Evolutionary conservation across 192 early-diverging fungal genomes (phyloP), one percentile per base, ranked within the genome.

Genomic region (Linderina pennispora): DNA sequence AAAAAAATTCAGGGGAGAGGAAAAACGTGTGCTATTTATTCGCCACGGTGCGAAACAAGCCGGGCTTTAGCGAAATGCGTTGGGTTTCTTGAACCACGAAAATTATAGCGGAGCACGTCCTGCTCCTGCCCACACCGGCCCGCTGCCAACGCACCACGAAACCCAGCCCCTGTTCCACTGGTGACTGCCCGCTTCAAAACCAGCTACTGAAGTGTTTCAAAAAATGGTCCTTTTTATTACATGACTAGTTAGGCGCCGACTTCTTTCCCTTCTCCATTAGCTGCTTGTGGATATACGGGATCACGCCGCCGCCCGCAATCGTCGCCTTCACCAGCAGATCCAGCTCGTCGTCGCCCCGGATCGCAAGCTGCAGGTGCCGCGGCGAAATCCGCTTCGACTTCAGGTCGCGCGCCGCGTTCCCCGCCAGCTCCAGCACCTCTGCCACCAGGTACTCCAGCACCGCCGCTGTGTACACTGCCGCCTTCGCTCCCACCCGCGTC

Each of bases 401-500:
- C 17, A 91, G 63, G 48, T 94, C 91, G 55, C 87, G 89, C 32
- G 89, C 85, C 4, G 91, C 91, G 68, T 94, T 94, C 17, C 91
- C 91, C 36, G 91, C 89, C 50, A 94, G 79, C 66, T 94, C 92
- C 23, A 94, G 75, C 3, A 94, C 87, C 73, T 94, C 92, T 9
- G 92, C 92, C 16, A 89, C 88, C 36, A 94, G 73, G 65, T 94
- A 94, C 77, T 94, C 92, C 18, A 94, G 74, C 50, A 94, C 86
- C 7, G 92, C 92, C 10, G 92, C 89, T 44, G 81, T 82, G 65
- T 94, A 94, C 0, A 94, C 90, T 8, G 90, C 88, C 6, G 92
- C 92, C 50, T 90, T 89, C 47, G 90, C 87, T 6, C 89, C 87
- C 8, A 94, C 89, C 45, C 89, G 83, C 37, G 86, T 81, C 49